A percentile compares a stretch with the other conserved stretches of the same genome.
These are phyloP conservation scores for Ceriops tagal DNA, from an alignment of 345 rosid genomes.

Conservation along the genomic window DNA sequence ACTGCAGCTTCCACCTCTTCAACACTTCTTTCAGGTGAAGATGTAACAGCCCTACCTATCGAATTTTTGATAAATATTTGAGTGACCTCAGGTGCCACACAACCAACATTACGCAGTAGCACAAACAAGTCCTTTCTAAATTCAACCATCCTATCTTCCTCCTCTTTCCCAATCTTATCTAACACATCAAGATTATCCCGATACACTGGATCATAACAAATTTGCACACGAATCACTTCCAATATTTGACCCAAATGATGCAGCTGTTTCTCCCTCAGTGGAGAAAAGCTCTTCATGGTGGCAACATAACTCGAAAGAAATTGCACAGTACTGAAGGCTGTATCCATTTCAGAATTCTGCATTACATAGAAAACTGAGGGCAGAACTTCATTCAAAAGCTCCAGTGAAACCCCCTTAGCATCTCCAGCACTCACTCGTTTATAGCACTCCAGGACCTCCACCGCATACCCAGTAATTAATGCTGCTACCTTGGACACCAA, in stretches of 20 bases:
- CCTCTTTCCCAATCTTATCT: slow-evolving; percentile 86
- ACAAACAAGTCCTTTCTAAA: slow-evolving; percentile 81
- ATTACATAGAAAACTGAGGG: slow-evolving; percentile 74
- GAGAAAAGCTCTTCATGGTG: slow-evolving; percentile 69
- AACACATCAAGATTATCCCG: slow-evolving; percentile 59
- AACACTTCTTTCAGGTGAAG: slow-evolving; percentile 59
- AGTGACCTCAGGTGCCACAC: slow-evolving; percentile 82
- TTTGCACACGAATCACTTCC: slow-evolving; percentile 71
- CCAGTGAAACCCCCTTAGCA: slow-evolving; percentile 49
- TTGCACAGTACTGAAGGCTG: slow-evolving; percentile 63
- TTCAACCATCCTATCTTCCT: slow-evolving; percentile 85
- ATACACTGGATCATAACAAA: slow-evolving; percentile 66
- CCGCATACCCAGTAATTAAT: slow-evolving; percentile 78
- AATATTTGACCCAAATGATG: slow-evolving; percentile 65
- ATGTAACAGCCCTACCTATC: slow-evolving; percentile 52
- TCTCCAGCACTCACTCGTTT: slow-evolving; percentile 66
- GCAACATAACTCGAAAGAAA: slow-evolving; percentile 77
- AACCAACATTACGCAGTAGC: slow-evolving; percentile 70
- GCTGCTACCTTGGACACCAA: slow-evolving; percentile 55
- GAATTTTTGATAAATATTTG: slow-evolving; percentile 70
- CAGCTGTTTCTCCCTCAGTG: slow-evolving; percentile 64
- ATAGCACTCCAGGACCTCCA: slow-evolving; percentile 80
- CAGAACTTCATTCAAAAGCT: slow-evolving; percentile 78
- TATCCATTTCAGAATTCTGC: slow-evolving; percentile 71
- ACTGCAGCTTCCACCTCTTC: slow-evolving; percentile 97